Evolutionary conservation across 2,329 filamentous ascomycete species (phyloP), one percentile per base, ranked within the genome.

Genomic region (Eutypella sp.): DNA sequence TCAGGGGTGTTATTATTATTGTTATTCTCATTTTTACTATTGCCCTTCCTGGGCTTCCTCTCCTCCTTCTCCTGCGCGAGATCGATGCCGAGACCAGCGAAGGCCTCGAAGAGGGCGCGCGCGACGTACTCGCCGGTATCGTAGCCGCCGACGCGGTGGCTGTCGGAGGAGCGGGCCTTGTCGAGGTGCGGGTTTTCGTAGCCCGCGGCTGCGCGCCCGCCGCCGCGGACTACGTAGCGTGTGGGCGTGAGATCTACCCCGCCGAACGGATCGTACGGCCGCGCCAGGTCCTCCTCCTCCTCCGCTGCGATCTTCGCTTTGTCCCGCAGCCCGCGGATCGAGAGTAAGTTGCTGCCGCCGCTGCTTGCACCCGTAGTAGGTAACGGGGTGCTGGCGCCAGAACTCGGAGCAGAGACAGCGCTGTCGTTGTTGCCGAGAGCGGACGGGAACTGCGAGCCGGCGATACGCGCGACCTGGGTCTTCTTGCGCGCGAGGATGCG

Each of bases 241-340:
- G 85, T 75, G 19, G 82, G 80, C 20, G 74, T 74, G 42, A 62
- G 78, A 40, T 78, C 69, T 50, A 91, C 69, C 1, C 89, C 93
- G 33, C 82, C 89, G 62, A 93, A 96, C 0, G 92, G 87, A 69
- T 96, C 90, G 68, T 95, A 96, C 0, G 89, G 84, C 47, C 83
- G 82, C 57, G 89, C 82, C 5, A 79, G 79, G 29, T 79, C 78
- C 1, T 79, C 76, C 2, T 75, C 74, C 46, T 76, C 71, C 42
- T 74, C 73, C 47, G 74, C 53, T n/a, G 53, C 55, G 20, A 50
- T 53, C 56, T 67, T 74, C 55, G 64, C 67, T 63, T 74, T 76
- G 57, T 78, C 84, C 67, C 87, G 89, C 47, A 96, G 76, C 2
- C 92, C 92, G 55, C 88, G 86, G 66, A 96, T 91, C 2, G 84